Conservation (phyloP, 208 protist species). For the Wallacemonas sp. region DNA sequence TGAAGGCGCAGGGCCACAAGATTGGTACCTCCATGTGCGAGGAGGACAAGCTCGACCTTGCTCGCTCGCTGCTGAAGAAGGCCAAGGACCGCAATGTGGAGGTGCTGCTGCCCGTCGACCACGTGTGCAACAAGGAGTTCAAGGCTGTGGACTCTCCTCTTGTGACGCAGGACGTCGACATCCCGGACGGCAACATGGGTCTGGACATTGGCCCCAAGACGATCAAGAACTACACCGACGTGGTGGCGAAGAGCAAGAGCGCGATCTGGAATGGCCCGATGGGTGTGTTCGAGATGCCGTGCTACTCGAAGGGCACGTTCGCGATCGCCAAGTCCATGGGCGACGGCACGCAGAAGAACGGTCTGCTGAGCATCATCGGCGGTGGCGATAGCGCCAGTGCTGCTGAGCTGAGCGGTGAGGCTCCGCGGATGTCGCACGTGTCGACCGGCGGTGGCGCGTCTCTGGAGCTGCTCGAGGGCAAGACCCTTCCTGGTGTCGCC, state of each 20-base stretch:
- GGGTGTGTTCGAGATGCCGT: constrained; percentile 98
- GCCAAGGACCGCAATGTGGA: constrained; percentile 95
- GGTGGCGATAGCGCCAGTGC: constrained; percentile 96
- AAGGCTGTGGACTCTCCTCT: constrained; percentile 59
- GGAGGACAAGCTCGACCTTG: constrained; percentile 85
- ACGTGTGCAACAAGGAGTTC: constrained; percentile 95
- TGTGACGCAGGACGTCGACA: constrained; percentile 68
- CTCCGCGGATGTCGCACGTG: constrained; percentile 94
- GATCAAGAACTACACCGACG: constrained; percentile 67
- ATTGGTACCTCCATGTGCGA: constrained; percentile 97
- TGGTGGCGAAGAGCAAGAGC: constrained; percentile 87
- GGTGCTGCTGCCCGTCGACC: constrained; percentile 97
- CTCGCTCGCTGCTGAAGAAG: too few relatives aligned
- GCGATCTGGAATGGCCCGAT: constrained; percentile 98
- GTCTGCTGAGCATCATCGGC: constrained; percentile 72
- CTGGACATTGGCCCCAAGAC: constrained; percentile 97
- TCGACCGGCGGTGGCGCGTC: constrained; percentile 99
- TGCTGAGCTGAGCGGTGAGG: constrained; percentile 75
- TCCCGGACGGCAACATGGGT: constrained; percentile 91
- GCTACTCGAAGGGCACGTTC: constrained; percentile 94
- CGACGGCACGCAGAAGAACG: constrained; percentile 54
- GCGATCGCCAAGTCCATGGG: constrained; percentile 80
- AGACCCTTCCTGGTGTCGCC: constrained; percentile 88
- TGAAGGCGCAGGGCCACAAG: constrained; percentile 81
- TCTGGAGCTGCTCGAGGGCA: constrained; percentile 99